Percentiles rank a stretch among this genome's conserved stretches.
Evolutionary conservation across 768 basidiomycete species (phyloP).

Genomic region (Trametes coccinea): DNA sequence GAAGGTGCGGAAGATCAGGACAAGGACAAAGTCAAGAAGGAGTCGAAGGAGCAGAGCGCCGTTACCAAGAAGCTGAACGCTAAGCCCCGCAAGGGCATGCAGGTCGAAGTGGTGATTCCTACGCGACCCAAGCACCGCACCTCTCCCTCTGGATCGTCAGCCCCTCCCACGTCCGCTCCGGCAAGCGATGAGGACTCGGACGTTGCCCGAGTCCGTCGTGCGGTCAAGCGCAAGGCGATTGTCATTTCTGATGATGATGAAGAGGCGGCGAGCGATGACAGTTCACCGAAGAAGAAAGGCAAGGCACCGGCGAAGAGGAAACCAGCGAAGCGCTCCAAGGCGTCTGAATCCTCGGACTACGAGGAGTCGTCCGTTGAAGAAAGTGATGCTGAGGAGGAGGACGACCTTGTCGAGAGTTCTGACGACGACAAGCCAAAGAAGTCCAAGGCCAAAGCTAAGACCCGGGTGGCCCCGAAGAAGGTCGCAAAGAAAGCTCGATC

Average conservation of each 20-base stretch:
- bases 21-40: conserved; percentile 8
- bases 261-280: conserved; percentile 26
- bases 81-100: conserved; percentile 35
- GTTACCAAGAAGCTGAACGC: background rate
- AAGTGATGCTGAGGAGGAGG: conserved; percentile 24
- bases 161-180: conserved; percentile 33
- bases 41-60: background rate
- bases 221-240: conserved; percentile 40
- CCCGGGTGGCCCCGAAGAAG: conserved; percentile 23
- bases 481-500: conserved; percentile 6
- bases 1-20: conserved; percentile 30
- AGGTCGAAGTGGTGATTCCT: conserved; percentile 61
- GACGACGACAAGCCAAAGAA: conserved; percentile 31
- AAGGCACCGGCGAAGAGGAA: conserved; percentile 18
- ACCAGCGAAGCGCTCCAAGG: conserved; percentile 22
- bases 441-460: conserved; percentile 32
- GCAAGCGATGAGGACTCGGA: conserved; percentile 43
- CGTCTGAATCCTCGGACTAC: conserved; percentile 22
- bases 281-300: conserved; percentile 17
- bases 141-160: conserved; percentile 30
- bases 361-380: conserved; percentile 21
- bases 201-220: conserved; percentile 27
- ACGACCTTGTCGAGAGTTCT: conserved; percentile 21
- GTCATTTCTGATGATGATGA: conserved; percentile 59
- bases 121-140: conserved; percentile 19